These are phyloP conservation scores for Candida hispaniensis DNA, from an alignment of 805 yeast species.

Conservation along the genomic window DNA sequence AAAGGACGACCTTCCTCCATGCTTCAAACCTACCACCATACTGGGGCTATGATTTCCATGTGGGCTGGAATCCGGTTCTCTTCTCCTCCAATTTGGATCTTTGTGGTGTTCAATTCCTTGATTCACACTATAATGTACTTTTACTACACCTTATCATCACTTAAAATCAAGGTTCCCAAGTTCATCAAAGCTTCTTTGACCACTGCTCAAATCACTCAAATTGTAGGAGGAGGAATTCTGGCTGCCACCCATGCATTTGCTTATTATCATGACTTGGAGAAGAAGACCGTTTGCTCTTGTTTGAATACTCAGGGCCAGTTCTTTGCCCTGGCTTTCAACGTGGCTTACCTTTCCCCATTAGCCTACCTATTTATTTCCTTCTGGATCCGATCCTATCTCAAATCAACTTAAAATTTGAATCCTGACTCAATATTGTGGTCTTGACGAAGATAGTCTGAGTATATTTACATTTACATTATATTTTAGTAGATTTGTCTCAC, in stretches of 20 bases:
- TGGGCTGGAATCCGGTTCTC: slow-evolving; percentile 65
- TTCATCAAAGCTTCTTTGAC: slow-evolving; percentile 50
- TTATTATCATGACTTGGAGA: slow-evolving; percentile 41
- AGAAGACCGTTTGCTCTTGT: slow-evolving; percentile 38
- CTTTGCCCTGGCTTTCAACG: slow-evolving; percentile 51
- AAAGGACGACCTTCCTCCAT: slow-evolving; percentile 59
- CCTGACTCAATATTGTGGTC: too few species aligned
- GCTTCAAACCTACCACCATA: slow-evolving; percentile 64
- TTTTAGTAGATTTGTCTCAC: too few species aligned
- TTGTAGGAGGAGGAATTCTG: slow-evolving; percentile 55
- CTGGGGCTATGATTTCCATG: slow-evolving; percentile 75
- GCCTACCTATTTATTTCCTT: slow-evolving; percentile 56
- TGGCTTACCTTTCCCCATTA: slow-evolving; percentile 54
- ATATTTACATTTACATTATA: too few species aligned
- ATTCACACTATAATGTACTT: slow-evolving; percentile 67
- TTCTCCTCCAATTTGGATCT: slow-evolving; percentile 71
- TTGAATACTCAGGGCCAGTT: slow-evolving; percentile 50
- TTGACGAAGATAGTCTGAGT: too few species aligned
- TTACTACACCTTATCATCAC: slow-evolving; percentile 51
- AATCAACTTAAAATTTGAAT: too few species aligned
- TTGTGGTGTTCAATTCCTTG: slow-evolving; percentile 69
- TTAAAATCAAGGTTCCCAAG: slow-evolving; percentile 47
- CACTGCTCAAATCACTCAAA: slow-evolving; percentile 57
- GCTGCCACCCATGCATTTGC: slow-evolving; percentile 57
- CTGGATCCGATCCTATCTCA: slow-evolving; percentile 37